Evolutionary conservation across 1,284 basidiomycete species (phyloP).

Genomic region (Somion occarium): DNA sequence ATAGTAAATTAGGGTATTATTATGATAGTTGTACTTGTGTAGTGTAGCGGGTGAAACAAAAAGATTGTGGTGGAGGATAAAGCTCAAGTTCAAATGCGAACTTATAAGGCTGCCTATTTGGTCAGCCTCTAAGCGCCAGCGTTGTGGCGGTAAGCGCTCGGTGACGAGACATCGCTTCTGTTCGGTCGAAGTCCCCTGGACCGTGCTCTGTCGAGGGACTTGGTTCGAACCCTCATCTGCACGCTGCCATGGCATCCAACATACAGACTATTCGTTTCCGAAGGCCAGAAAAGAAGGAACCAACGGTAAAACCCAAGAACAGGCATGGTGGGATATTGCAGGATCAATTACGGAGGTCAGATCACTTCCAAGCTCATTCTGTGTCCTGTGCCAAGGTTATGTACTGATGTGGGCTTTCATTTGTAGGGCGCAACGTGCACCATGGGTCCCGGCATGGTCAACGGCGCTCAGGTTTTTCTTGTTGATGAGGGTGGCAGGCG

Average conservation of each 20-base stretch:
- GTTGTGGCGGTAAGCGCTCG: neutral
- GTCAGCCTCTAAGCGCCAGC: neutral
- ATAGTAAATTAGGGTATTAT: neutral
- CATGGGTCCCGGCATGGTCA: conserved; percentile 82
- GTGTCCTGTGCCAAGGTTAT: neutral
- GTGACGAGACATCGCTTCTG: neutral
- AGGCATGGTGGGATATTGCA: conserved; percentile 68
- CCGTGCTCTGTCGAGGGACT: too few relatives aligned
- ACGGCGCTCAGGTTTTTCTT: conserved; percentile 82
- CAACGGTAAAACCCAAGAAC: conserved; percentile 30
- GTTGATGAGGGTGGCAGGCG: conserved; percentile 78
- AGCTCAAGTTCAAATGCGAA: neutral
- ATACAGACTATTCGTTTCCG: conserved; percentile 55
- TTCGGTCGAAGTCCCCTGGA: too few relatives aligned
- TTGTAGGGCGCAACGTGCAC: conserved; percentile 57
- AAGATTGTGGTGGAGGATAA: neutral
- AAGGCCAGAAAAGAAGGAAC: conserved; percentile 35
- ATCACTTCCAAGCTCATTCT: neutral
- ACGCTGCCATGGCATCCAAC: conserved; percentile 17
- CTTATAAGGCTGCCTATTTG: neutral
- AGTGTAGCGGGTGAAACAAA: neutral
- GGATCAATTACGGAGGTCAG: conserved; percentile 68
- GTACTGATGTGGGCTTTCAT: neutral
- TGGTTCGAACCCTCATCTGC: neutral
- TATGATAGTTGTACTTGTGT: neutral